phyloP scores from a whole-genome alignment of 345 rosid species.

The Rhodamnia argentea region DNA sequence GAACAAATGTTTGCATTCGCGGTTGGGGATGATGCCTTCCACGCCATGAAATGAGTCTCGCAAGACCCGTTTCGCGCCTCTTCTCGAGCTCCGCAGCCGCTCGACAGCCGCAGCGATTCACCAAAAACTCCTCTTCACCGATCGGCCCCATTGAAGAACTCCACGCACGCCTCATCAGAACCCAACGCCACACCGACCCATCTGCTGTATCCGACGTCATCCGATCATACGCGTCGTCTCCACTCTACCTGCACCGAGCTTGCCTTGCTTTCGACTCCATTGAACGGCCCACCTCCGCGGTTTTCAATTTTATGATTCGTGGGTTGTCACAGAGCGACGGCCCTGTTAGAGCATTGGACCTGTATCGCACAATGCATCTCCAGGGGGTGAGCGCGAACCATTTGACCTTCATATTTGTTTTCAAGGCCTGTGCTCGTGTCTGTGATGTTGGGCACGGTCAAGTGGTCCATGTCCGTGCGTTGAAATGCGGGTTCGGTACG shows the following conservation, averaged over 20 bases:
- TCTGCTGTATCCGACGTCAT: slow-evolving; percentile 24
- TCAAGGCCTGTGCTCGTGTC: slow-evolving; percentile 39
- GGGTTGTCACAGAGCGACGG: slow-evolving; percentile 26
- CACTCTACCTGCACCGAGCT: slow-evolving; percentile 20
- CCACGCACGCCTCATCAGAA: slow-evolving; percentile 30
- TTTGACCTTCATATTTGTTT: slow-evolving; percentile 28
- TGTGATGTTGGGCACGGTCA: slow-evolving; percentile 15
- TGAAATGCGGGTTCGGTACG: slow-evolving; percentile 32
- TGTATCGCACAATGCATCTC: slow-evolving; percentile 16
- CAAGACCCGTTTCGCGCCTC: slow-evolving; percentile 7
- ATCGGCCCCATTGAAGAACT: slow-evolving; percentile 13
- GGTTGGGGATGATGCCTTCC: background rate
- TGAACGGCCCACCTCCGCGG: slow-evolving; percentile 21
- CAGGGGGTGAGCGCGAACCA: slow-evolving; percentile 24
- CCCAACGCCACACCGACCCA: slow-evolving; percentile 22
- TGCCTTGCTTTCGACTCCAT: slow-evolving; percentile 24
- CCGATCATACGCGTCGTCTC: slow-evolving; percentile 32
- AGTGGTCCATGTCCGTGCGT: slow-evolving; percentile 23
- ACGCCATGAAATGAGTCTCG: background rate
- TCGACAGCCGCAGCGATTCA: slow-evolving; percentile 1
- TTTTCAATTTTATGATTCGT: slow-evolving; percentile 35
- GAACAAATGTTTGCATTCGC: background rate
- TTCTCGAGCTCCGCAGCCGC: slow-evolving; percentile 7
- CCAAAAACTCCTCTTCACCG: background rate
- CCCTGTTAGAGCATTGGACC: slow-evolving; percentile 24